These are phyloP conservation scores for Rhazya stricta DNA, from an alignment of 257 asterid genomes.

Conservation along the genomic window DNA sequence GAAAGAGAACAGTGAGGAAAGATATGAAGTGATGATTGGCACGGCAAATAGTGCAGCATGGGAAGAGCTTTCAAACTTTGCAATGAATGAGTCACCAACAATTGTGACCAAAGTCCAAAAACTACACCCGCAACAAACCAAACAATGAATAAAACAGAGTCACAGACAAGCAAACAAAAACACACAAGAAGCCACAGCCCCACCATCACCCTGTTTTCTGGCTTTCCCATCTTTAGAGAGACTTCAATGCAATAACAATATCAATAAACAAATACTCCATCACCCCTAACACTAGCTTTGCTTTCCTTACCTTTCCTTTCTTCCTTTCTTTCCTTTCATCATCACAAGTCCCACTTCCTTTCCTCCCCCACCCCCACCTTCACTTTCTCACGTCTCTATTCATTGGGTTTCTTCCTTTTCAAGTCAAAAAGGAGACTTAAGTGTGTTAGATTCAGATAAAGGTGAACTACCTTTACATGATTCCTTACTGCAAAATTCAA, in stretches of 20 bases:
- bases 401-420: constrained; percentile 16
- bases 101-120: constrained; percentile 3
- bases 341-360: constrained; percentile 34
- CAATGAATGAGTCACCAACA: constrained; percentile 15
- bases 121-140: constrained; percentile 5
- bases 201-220: constrained; percentile 17
- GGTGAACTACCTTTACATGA: constrained; percentile 15
- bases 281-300: background rate
- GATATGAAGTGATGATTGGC: constrained; percentile 6
- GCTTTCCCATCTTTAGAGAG: constrained; percentile 14
- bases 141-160: constrained; percentile 5
- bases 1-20: background rate
- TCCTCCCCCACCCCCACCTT: constrained; percentile 18
- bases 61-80: constrained; percentile 3
- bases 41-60: background rate
- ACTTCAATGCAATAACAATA: background rate
- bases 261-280: background rate
- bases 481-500: constrained; percentile 19
- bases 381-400: constrained; percentile 33
- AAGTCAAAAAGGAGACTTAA: constrained; percentile 23
- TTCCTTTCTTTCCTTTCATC: constrained; percentile 22
- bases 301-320: background rate
- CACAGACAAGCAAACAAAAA: constrained; percentile 4
- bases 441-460: constrained; percentile 17
- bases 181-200: background rate